Conservation (phyloP, 2,329 filamentous ascomycete genomes). For the Microdochium bolleyi region DNA sequence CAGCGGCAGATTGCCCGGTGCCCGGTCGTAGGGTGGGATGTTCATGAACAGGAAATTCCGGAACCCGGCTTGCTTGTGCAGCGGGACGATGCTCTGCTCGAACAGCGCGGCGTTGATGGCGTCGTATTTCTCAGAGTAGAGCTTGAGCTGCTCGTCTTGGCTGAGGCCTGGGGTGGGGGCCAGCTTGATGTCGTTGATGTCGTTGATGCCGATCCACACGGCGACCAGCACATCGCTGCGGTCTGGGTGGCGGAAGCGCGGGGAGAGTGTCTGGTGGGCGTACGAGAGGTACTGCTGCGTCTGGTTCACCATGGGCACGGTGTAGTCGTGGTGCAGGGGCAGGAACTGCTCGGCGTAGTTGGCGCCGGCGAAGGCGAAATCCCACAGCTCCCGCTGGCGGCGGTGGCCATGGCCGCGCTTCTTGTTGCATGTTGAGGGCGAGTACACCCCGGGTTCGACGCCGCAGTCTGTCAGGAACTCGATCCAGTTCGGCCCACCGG, state of each 20-base stretch:
- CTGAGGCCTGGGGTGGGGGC: constrained; percentile 22
- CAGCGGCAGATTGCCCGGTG: constrained; percentile 22
- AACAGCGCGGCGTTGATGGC: constrained; percentile 31
- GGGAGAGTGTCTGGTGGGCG: constrained; percentile 29
- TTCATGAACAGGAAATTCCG: constrained; percentile 44
- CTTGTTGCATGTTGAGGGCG: constrained; percentile 31
- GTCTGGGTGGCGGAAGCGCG: not conserved
- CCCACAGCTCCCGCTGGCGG: constrained; percentile 34
- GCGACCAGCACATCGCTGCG: constrained; percentile 28
- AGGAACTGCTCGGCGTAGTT: constrained; percentile 36
- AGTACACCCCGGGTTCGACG: constrained; percentile 29
- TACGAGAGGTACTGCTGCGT: constrained; percentile 36
- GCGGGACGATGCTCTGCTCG: constrained; percentile 23
- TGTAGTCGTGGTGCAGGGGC: constrained; percentile 41
- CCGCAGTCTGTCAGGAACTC: constrained; percentile 44
- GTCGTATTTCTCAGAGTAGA: constrained; percentile 36
- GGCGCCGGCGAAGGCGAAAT: constrained; percentile 47
- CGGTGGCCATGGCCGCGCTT: constrained; percentile 6
- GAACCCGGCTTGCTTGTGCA: constrained; percentile 37
- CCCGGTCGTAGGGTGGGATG: constrained; percentile 40
- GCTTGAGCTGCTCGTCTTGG: constrained; percentile 13
- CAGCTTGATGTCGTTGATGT: constrained; percentile 35
- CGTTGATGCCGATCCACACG: constrained; percentile 50
- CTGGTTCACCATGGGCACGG: constrained; percentile 39
- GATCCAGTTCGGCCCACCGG: constrained; percentile 47